Percentiles rank a stretch among this genome's conserved stretches.
Conservation (phyloP, 73 alveolate species). For the Uronychia setigera region DNA sequence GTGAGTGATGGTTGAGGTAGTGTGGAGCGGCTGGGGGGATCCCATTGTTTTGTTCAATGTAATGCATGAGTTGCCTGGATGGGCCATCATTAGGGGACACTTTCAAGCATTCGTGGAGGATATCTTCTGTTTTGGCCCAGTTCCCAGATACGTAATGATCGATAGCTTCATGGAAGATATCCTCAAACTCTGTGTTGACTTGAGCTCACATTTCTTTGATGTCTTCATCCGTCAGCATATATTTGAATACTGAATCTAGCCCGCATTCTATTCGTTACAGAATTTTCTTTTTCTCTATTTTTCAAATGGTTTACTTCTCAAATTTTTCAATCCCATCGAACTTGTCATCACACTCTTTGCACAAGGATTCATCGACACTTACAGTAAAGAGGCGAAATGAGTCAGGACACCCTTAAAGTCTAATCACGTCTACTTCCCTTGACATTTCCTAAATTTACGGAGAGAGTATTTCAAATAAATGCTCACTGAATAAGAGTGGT, state of each 20-base stretch:
- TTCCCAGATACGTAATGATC: constrained; percentile 55
- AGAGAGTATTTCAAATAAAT: constrained; percentile 53
- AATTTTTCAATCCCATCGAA: not conserved
- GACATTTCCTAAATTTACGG: constrained; percentile 66
- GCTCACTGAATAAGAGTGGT: constrained; percentile 56
- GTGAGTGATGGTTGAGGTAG: constrained; percentile 4
- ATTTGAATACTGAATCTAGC: constrained; percentile 9
- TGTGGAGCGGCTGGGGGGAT: constrained; percentile 16
- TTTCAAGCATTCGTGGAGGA: constrained; percentile 34
- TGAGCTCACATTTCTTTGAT: constrained; percentile 22
- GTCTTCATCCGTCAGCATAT: constrained; percentile 16
- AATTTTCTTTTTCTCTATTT: constrained; percentile 24
- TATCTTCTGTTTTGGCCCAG: constrained; percentile 63
- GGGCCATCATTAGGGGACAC: constrained; percentile 71
- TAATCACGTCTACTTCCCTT: constrained; percentile 83
- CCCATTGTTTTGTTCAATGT: constrained; percentile 45
- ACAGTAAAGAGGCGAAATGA: constrained; percentile 86
- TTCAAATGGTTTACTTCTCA: constrained; percentile 16
- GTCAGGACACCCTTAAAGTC: constrained; percentile 87
- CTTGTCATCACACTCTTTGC: constrained; percentile 24
- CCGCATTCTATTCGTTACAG: not conserved
- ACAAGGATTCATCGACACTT: constrained; percentile 64
- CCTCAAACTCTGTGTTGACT: not conserved
- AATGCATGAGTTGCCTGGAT: constrained; percentile 36
- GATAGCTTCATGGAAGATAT: not conserved